Conservation (phyloP, 192 early-diverging fungal species). For the Coemansia sp. region DNA sequence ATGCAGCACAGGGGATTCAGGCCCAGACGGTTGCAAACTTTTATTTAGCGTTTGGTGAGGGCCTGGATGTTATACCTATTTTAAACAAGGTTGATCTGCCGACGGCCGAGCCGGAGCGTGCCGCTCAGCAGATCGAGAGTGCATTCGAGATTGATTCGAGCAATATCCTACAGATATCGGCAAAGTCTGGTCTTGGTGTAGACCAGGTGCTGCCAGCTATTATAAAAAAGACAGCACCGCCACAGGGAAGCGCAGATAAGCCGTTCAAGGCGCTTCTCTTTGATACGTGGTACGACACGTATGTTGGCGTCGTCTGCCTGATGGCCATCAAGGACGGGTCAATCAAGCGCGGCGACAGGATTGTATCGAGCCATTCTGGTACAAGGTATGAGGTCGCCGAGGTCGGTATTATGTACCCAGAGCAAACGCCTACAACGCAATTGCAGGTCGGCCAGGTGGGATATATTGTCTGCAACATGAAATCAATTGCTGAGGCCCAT, state of each 20-base stretch:
- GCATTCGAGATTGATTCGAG: slow-evolving; percentile 79
- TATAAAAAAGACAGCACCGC: slow-evolving; percentile 78
- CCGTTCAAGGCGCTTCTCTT: slow-evolving; percentile 90
- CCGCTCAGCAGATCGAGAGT: slow-evolving; percentile 75
- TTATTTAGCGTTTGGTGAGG: slow-evolving; percentile 87
- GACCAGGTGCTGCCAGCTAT: slow-evolving; percentile 72
- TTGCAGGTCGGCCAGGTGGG: slow-evolving; percentile 77
- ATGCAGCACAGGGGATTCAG: slow-evolving; percentile 93
- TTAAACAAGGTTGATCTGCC: slow-evolving; percentile 96
- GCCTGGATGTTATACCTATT: slow-evolving; percentile 82
- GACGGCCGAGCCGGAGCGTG: slow-evolving; percentile 75
- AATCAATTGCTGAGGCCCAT: slow-evolving; percentile 85
- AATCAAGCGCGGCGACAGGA: slow-evolving; percentile 71
- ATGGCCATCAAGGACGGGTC: slow-evolving; percentile 84
- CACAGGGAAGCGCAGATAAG: slow-evolving; percentile 58
- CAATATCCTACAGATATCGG: slow-evolving; percentile 72
- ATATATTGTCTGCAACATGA: slow-evolving; percentile 90
- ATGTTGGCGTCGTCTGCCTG: slow-evolving; percentile 94
- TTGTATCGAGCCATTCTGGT: slow-evolving; percentile 76
- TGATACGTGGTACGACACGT: slow-evolving; percentile 98
- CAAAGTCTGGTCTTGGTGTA: slow-evolving; percentile 78
- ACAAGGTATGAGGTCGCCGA: slow-evolving; percentile 84
- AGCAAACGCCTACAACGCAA: slow-evolving; percentile 61
- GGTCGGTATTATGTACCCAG: slow-evolving; percentile 94
- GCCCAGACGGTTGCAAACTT: slow-evolving; percentile 99